Base-by-base conservation (phyloP, 129 eudicot genomes). In the Cynara cardunculus region DNA sequence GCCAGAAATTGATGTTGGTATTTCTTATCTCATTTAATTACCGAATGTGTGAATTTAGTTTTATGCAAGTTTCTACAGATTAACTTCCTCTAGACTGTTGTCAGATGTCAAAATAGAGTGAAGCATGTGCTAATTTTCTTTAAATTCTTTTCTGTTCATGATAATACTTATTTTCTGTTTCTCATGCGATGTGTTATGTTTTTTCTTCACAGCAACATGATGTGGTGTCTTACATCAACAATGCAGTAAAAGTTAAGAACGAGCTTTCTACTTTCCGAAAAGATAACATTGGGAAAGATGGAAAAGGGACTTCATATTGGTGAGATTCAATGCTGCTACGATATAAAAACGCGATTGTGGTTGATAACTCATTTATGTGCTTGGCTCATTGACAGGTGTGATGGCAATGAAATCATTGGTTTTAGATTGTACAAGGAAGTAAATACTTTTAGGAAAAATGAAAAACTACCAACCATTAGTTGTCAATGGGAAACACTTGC, bases 401-500 rank as follows among this genome's bases (percentile, higher is more conserved):
- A 94, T 53, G 98, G 97, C 28, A 78, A 86, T 87, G 89, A 83
- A 67, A 72, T 78, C 30, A 73, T 89, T 79, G 98, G 98, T 39
- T 76, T 90, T 69, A 89, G 98, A 80, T 82, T 93, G 74, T 93
- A 90, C 27, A 92, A 80, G 83, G 99, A 92, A 87, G 90, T 95
- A 19, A 81, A 49, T 14, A 78, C 67, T 35, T 80, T 70, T 2
- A 82, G 25, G 44, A 81, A 76, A 77, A 86, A 76, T n/a, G 85
- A 70, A 78, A 32, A 25, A 70, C 0, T 32, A 24, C 69, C 84
- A 44, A 73, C 34, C 5, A 35, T 83, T 24, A 71, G 59, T 69
- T 82, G 66, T 75, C 82, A 84, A 27, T 92, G 97, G 97, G 96
- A 95, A 83, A 89, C 97, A 80, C 93, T 95, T 75, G 97, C 99